Evolutionary conservation across 2,329 filamentous ascomycete species (phyloP).

Genomic region (Penicillium sp.): DNA sequence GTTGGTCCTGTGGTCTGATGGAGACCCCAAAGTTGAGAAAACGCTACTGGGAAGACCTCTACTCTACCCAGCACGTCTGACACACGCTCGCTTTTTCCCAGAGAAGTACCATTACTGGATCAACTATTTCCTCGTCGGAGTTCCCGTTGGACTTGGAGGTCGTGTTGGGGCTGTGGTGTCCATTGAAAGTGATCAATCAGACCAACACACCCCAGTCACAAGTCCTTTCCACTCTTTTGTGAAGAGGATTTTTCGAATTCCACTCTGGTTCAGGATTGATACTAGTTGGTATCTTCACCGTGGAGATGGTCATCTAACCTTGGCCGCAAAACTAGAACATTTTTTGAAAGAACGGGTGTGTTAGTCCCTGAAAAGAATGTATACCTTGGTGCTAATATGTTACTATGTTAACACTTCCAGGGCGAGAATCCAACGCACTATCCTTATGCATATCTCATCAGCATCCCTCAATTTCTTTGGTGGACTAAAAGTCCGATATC

Average conservation of each 20-base stretch:
- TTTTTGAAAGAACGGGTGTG: neutral
- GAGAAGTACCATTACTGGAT: neutral
- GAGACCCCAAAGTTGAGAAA: neutral
- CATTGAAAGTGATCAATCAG: neutral
- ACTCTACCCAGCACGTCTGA: neutral
- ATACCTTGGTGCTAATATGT: no score
- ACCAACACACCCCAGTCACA: neutral
- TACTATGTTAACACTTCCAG: neutral
- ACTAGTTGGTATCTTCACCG: neutral
- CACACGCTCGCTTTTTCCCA: neutral
- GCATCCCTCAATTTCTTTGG: neutral
- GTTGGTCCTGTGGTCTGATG: neutral
- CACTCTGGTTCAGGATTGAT: neutral
- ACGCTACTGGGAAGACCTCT: neutral
- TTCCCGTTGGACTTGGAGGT: neutral
- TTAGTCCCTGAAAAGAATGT: neutral
- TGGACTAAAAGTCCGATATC: neutral
- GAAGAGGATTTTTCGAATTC: neutral
- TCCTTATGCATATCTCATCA: neutral
- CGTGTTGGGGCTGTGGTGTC: neutral
- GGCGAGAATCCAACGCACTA: neutral
- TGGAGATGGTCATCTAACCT: neutral
- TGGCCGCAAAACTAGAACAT: neutral
- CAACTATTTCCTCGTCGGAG: neutral
- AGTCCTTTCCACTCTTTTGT: neutral